These are phyloP conservation scores for Neofusicoccum laricinum DNA, from an alignment of 2,329 filamentous ascomycete species.

Conservation along the genomic window DNA sequence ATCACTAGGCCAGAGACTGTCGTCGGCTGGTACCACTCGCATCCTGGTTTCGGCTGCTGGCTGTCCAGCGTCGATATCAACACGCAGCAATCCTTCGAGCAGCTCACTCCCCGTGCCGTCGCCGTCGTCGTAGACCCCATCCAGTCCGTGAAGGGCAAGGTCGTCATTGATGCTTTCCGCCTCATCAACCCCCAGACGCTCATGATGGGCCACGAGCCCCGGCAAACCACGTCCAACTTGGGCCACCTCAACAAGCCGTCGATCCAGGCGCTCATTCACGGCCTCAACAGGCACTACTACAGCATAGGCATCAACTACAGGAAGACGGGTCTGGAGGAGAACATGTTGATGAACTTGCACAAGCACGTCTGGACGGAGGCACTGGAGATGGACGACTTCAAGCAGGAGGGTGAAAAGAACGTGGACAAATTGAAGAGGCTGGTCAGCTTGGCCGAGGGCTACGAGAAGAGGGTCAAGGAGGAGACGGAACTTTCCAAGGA, in stretches of 20 bases:
- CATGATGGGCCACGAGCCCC: constrained; percentile 96
- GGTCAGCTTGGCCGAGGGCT: constrained; percentile 86
- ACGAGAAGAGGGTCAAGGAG: constrained; percentile 98
- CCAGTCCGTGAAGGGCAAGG: constrained; percentile 98
- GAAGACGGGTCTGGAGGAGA: constrained; percentile 96
- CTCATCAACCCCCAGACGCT: constrained; percentile 97
- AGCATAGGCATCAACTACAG: constrained; percentile 98
- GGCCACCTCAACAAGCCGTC: constrained; percentile 98
- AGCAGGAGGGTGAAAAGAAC: constrained; percentile 77
- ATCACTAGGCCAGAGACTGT: constrained; percentile 80
- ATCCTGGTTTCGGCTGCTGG: constrained; percentile 99
- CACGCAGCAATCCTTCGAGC: constrained; percentile 99
- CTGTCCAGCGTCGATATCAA: constrained; percentile 99
- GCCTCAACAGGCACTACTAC: constrained; percentile 98
- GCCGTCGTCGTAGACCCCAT: constrained; percentile 98
- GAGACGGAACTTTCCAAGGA: constrained; percentile 97
- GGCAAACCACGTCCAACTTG: constrained; percentile 95
- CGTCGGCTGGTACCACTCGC: constrained; percentile 99
- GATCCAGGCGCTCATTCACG: constrained; percentile 98
- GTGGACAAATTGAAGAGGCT: constrained; percentile 83
- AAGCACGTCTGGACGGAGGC: constrained; percentile 99
- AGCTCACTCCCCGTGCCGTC: constrained; percentile 92
- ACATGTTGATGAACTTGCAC: constrained; percentile 99
- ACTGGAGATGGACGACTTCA: constrained; percentile 94
- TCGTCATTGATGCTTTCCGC: constrained; percentile 98